These are phyloP conservation scores for Helicostylum pulchrum DNA, from an alignment of 192 early-diverging fungal genomes.

Conservation along the genomic window DNA sequence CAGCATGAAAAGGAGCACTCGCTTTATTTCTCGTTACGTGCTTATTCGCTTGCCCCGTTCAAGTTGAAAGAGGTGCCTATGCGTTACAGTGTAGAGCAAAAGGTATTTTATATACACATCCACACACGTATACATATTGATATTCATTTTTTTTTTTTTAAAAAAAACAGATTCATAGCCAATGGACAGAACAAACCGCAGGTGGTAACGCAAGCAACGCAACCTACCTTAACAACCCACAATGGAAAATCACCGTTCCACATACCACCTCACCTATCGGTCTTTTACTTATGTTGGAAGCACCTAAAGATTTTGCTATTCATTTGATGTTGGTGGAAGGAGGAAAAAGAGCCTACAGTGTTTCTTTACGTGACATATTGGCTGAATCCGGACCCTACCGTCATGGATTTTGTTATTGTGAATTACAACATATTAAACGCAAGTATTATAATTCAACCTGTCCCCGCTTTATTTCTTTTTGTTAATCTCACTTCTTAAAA, in stretches of 20 bases:
- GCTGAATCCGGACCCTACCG: constrained; percentile 73
- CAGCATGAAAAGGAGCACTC: constrained; percentile 70
- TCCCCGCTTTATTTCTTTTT: too few relatives aligned
- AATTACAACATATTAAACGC: constrained; percentile 58
- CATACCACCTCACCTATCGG: constrained; percentile 13
- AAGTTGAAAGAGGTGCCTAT: constrained; percentile 59
- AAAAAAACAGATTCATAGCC: constrained; percentile 45
- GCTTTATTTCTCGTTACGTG: constrained; percentile 76
- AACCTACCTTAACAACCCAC: constrained; percentile 75
- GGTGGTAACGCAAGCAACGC: constrained; percentile 73
- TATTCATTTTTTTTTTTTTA: neutral
- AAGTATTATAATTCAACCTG: constrained; percentile 7
- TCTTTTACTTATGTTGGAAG: constrained; percentile 62
- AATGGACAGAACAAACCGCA: constrained; percentile 73
- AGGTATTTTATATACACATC: constrained; percentile 35
- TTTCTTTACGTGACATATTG: constrained; percentile 59
- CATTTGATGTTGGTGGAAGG: constrained; percentile 68
- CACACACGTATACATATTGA: neutral
- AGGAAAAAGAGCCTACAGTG: constrained; percentile 66
- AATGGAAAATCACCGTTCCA: constrained; percentile 64
- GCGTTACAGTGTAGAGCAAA: constrained; percentile 52
- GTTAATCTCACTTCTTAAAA: neutral
- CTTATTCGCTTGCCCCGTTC: constrained; percentile 63
- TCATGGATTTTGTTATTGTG: constrained; percentile 71
- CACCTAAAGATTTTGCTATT: constrained; percentile 58